Evolutionary conservation across 2,329 filamentous ascomycete species (phyloP).

Genomic region (Ophiostoma novo-ulmi): DNA sequence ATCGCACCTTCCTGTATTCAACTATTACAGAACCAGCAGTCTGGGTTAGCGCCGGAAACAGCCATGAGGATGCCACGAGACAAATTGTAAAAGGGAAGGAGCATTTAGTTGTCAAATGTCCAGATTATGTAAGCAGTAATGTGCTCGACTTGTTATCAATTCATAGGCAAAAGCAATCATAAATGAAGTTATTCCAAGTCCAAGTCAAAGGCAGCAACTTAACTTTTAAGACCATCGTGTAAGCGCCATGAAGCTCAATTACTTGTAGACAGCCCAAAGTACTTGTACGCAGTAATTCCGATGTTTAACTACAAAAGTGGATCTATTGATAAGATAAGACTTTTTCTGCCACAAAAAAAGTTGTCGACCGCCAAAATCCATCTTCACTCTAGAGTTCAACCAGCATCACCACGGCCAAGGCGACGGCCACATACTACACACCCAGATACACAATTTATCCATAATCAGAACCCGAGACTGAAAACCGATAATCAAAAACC

Average conservation of each 20-base stretch:
- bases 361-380: neutral
- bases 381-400: neutral
- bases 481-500: neutral
- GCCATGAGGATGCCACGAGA: neutral
- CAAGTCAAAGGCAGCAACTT: neutral
- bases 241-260: no score
- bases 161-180: no score
- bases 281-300: neutral
- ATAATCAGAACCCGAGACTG: neutral
- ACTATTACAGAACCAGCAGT: neutral
- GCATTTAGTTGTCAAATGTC: neutral
- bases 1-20: neutral
- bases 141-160: no score
- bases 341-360: slow-evolving; percentile 19
- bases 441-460: neutral
- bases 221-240: neutral
- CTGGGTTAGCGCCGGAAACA: slow-evolving; percentile 10
- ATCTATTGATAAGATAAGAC: slow-evolving; percentile 18
- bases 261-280: neutral
- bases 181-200: neutral
- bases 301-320: neutral
- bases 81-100: neutral
- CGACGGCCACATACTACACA: neutral
- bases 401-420: neutral
- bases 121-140: neutral